These are phyloP conservation scores for Leavenworthia alabamica DNA, from an alignment of 345 rosid genomes.

Conservation along the genomic window DNA sequence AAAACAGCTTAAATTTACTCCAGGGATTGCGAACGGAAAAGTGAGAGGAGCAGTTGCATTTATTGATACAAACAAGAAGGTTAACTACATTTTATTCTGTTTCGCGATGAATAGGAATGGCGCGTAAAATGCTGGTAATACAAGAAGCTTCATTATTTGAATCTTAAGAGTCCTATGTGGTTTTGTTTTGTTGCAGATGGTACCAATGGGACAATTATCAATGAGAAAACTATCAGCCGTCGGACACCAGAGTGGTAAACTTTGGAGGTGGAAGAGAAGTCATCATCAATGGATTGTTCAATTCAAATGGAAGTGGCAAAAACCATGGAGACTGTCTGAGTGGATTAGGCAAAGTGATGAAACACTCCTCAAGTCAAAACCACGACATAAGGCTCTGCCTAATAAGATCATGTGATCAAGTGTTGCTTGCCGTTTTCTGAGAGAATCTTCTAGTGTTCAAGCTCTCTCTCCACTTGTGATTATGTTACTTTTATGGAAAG, in stretches of 20 bases:
- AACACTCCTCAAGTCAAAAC: conserved; percentile 58
- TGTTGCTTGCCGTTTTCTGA: conserved; percentile 3
- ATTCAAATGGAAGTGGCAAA: conserved; percentile 99
- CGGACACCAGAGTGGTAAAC: conserved; percentile 67
- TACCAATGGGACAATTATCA: conserved; percentile 74
- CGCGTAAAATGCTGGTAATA: not conserved
- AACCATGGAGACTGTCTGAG: conserved; percentile 98
- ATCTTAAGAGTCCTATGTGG: not conserved
- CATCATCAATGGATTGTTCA: conserved; percentile 97
- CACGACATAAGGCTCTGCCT: conserved; percentile 49
- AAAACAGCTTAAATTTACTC: conserved; percentile 86
- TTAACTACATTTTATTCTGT: conserved; percentile 21
- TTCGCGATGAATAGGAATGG: not conserved
- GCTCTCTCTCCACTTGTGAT: conserved; percentile 17
- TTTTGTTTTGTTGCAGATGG: conserved; percentile 52
- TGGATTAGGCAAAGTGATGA: conserved; percentile 85
- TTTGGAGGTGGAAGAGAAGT: conserved; percentile 99
- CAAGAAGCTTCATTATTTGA: not conserved
- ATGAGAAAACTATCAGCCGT: conserved; percentile 57
- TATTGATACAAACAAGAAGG: conserved; percentile 65
- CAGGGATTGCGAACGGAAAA: conserved; percentile 74
- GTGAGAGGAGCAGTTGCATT: conserved; percentile 55
- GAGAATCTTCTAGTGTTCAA: conserved; percentile 4
- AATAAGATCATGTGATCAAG: conserved; percentile 26
- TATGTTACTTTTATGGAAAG: conserved; percentile 21